Evolutionary conservation across 139 green algal genomes (phyloP), one percentile per base, ranked within the genome.

Genomic region (Astrephomene gubernaculifera): DNA sequence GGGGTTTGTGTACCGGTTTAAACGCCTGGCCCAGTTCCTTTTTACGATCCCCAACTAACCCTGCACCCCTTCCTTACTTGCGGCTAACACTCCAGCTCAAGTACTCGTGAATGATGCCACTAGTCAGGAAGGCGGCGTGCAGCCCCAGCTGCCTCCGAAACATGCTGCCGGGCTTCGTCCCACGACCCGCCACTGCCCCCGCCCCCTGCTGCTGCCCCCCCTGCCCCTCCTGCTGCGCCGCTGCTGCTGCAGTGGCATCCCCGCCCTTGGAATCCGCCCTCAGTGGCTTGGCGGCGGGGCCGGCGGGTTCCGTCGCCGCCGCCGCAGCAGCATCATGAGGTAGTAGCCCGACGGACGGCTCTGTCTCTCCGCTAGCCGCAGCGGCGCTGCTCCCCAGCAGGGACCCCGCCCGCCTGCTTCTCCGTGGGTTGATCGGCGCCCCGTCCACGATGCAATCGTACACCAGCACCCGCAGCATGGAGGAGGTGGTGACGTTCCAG

Each of bases 401-500:
- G n/a, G n/a, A n/a, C n/a, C n/a, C n/a, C n/a, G n/a, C n/a, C n/a
- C n/a, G n/a, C n/a, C n/a, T n/a, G n/a, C n/a, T n/a, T n/a, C n/a
- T n/a, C n/a, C n/a, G n/a, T n/a, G 54, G 54, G 36, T 78, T 67
- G 29, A 88, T 35, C 12, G 85, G 35, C 21, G 10, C 4, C 27
- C 87, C 85, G 44, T 91, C 85, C 9, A 87, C 67, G 5, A 93
- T 57, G 1, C 79, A 60, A 72, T 93, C 90, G 73, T 93, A 91
- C 27, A 89, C 65, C 6, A 91, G 61, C 4, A 72, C 68, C 5
- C 90, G 78, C 27, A 93, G 82, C 1, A 79, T 70, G 9, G 75
- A 71, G n/a, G 36, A 52, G 27, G 83, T 87, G 31, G 87, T 86
- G 76, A 91, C 90, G 70, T 93, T 93, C 89, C 87, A 91, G 21